Base-by-base conservation (phyloP, 352 stramenopile genomes). In the Phytophthora europaea region DNA sequence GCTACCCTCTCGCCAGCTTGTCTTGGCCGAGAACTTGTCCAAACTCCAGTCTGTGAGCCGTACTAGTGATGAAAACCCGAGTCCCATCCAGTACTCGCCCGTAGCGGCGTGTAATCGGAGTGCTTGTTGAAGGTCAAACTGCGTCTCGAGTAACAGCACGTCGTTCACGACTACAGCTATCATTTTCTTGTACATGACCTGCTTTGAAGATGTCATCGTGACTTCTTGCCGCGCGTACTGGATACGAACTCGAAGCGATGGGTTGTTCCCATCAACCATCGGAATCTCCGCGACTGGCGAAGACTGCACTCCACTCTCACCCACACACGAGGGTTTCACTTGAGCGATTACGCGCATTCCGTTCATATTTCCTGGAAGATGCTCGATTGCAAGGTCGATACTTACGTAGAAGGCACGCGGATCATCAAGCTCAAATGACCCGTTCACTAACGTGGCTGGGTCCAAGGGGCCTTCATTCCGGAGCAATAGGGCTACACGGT, bases 151-250 rank as follows among this genome's bases (percentile, higher is more conserved):
- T 16, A 91, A 40, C 20, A 82, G 38, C 40, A 83, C 65, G 53
- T 83, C 72, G 65, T 91, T 89, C 4, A 84, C 73, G 8, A 71
- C 26, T 22, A 89, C 70, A 34, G 68, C 63, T 22, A 90, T 67
- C 57, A 87, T 72, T 65, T 84, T 87, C 71, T 86, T 87, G 69
- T 81, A 90, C 62, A 80, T 83, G 26, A 88, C 56, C 33, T 88
- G 80, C 28, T 67, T 80, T 9, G 65, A 75, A 28, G 66, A 56
- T n/a, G 62, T 33, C 26, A 63, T 56, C 8, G 64, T 71, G 4
- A 82, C 64, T 75, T 88, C 76, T 70, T 87, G 80, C 1, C 82
- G 79, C 2, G 78, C 79, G 60, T 85, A 88, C 34, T 88, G 76
- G 18, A 90, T 61, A 56, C 83, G 80, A 60, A 84, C 76, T 10